Evolutionary conservation across 768 basidiomycete genomes (phyloP), one percentile per base, ranked within the genome.

Genomic region (Trametes gibbosa): DNA sequence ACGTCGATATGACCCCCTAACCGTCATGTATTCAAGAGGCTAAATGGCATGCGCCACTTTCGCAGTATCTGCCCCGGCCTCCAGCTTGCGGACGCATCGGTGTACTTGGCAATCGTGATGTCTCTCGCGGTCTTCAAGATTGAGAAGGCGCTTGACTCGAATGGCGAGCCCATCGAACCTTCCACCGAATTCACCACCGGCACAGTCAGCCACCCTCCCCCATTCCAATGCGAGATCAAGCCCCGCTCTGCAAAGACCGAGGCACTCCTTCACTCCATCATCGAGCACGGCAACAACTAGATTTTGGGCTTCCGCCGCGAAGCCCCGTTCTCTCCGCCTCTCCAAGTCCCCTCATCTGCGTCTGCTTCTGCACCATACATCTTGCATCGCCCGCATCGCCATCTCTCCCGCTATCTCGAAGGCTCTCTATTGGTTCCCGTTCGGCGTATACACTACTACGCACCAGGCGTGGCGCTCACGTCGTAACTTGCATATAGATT

Each of bases 91-190:
- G 70, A 74, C 43, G 58, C 62, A 1, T 68, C 69, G 2, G 50
- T 74, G 17, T 76, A 66, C 59, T 39, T 72, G 29, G 27, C 66
- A 1, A 58, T 65, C 43, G 73, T 72, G 1, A 70, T 69, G 68
- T 56, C 68, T 5, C 69, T 74, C 10, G 68, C 75, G 3, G 64
- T 59, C 10, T 74, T 72, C 57, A 59, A 69, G 25, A 66, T 75
- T 29, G 42, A 55, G 21, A 72, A 73, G 58, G 48, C 64, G n/a
- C 52, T 71, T 19, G 71, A 66, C 29, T 4, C 29, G 45, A 63
- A 69, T 51, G 72, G 72, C 10, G 21, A 48, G 46, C 65, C 63
- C 10, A 42, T 74, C 34, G 69, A 70, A 51, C 70, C 70, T 7
- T 43, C 27, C 1, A 54, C 58, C 16, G 66, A 66, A 17, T 70